Conservation (phyloP, 2,329 filamentous ascomycete species). For the Ceratocystis lukuohia region DNA sequence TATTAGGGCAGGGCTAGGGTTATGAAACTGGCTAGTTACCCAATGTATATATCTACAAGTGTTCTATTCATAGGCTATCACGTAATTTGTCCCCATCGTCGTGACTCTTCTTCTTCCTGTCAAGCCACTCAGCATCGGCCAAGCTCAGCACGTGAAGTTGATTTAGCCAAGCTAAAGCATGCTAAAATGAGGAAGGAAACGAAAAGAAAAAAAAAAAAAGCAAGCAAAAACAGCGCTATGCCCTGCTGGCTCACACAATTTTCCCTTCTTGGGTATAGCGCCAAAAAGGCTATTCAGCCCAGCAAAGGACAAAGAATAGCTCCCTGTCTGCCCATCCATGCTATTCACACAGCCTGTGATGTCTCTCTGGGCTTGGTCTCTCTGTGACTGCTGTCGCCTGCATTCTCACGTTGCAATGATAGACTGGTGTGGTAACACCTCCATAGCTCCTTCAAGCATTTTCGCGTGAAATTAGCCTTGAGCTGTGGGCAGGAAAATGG, state of each 20-base stretch:
- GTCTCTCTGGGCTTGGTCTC: too few species aligned
- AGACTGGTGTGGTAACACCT: not conserved
- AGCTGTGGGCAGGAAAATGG: not conserved
- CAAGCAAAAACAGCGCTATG: not conserved
- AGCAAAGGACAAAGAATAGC: not conserved
- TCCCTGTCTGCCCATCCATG: not conserved
- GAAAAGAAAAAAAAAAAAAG: too few species aligned
- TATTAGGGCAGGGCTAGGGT: too few species aligned
- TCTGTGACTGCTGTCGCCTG: too few species aligned
- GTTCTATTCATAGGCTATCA: not conserved
- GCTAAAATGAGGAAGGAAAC: too few species aligned
- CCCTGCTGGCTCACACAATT: not conserved
- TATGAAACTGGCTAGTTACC: too few species aligned
- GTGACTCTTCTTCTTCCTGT: not conserved
- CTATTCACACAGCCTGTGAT: too few species aligned
- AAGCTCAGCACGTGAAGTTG: constrained; percentile 2
- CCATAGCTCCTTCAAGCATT: not conserved
- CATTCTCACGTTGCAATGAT: not conserved
- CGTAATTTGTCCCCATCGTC: not conserved
- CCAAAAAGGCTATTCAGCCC: constrained; percentile 4
- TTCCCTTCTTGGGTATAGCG: not conserved
- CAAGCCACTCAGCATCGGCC: not conserved
- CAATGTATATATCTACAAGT: too few species aligned
- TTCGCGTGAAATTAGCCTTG: not conserved
- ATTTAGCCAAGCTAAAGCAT: not conserved